phyloP scores from a whole-genome alignment of 2,329 filamentous ascomycete genomes.

The Fusarium sacchari region DNA sequence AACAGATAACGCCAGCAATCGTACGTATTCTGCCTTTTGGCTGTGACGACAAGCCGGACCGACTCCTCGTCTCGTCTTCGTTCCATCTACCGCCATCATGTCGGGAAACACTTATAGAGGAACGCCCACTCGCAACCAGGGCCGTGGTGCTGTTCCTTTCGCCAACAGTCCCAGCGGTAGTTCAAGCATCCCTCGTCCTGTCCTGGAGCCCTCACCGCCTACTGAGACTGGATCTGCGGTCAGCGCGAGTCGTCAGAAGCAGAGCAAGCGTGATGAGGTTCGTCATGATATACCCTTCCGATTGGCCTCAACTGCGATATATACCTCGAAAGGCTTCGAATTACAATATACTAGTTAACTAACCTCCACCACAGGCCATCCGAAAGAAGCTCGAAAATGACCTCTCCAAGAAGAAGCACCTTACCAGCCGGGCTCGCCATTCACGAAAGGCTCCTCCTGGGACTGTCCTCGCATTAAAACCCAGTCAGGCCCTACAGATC shows the following conservation, averaged over 20 bases:
- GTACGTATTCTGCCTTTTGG: slow-evolving; percentile 29
- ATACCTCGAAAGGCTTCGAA: slow-evolving; percentile 22
- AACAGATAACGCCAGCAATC: slow-evolving; percentile 21
- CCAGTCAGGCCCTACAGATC: slow-evolving; percentile 95
- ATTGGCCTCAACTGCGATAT: slow-evolving; percentile 13
- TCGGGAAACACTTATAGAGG: slow-evolving; percentile 73
- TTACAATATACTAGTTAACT: slow-evolving; percentile 12
- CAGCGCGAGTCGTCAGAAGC: slow-evolving; percentile 94
- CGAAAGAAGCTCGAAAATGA: slow-evolving; percentile 96
- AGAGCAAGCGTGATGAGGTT: slow-evolving; percentile 98
- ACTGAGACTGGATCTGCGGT: slow-evolving; percentile 75
- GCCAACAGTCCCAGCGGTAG: slow-evolving; percentile 65
- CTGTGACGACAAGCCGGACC: slow-evolving; percentile 28
- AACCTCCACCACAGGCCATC: slow-evolving; percentile 75
- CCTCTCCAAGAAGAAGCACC: slow-evolving; percentile 95
- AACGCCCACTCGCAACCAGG: slow-evolving; percentile 71
- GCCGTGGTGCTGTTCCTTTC: slow-evolving; percentile 69
- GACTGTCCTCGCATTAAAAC: slow-evolving; percentile 93
- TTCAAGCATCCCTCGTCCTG: slow-evolving; percentile 78
- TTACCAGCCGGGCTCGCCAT: slow-evolving; percentile 79
- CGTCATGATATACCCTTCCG: slow-evolving; percentile 46
- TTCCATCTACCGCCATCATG: slow-evolving; percentile 54
- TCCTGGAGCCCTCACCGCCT: slow-evolving; percentile 65
- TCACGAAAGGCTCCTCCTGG: slow-evolving; percentile 94
- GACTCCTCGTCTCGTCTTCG: slow-evolving; percentile 32